Evolutionary conservation across 768 basidiomycete genomes (phyloP), one percentile per base, ranked within the genome.

Genomic region (Lentinula raphanica): DNA sequence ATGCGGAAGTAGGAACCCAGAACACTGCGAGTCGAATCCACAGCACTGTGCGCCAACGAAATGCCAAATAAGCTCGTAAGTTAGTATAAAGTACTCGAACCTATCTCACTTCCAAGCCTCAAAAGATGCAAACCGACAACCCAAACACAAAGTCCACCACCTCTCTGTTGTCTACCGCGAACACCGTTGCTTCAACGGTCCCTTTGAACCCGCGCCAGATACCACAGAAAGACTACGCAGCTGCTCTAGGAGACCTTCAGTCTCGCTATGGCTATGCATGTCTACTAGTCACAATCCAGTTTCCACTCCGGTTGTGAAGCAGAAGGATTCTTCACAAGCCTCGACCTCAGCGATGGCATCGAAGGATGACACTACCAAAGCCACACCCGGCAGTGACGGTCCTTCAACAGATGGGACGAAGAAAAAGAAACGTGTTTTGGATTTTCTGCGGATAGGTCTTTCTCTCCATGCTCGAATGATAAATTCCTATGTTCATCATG

Each of bases 211-310:
- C 54, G 27, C 25, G 27, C 27, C 23, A 45, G 28, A 32, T 32
- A 27, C 54, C 54, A n/a, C 39, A 56, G 21, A 56, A 56, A 35
- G 54, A 56, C 56, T 77, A 68, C 55, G 67, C 69, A 11, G 74
- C 70, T 3, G 76, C 76, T 1, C 61, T 77, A 2, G 71, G 67
- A 6, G 60, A 67, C 2, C 62, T 56, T 13, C 54, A 56, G 32
- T 44, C 54, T 3, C 25, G 32, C 5, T 56, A 56, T n/a, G 54
- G 40, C n/a, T n/a, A n/a, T n/a, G n/a, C n/a, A 12, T 27, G n/a
- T 21, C 53, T 25, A 17, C 38, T 31, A 27, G 15, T 15, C 39
- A 46, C 32, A 44, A 21, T 25, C 54, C 54, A n/a, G 31, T 36
- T 13, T 42, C 36, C 39, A 56, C 54, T 13, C 54, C 54, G 3